These are phyloP conservation scores for Cladophialophora carrionii DNA, from an alignment of 2,329 filamentous ascomycete species.

Conservation along the genomic window DNA sequence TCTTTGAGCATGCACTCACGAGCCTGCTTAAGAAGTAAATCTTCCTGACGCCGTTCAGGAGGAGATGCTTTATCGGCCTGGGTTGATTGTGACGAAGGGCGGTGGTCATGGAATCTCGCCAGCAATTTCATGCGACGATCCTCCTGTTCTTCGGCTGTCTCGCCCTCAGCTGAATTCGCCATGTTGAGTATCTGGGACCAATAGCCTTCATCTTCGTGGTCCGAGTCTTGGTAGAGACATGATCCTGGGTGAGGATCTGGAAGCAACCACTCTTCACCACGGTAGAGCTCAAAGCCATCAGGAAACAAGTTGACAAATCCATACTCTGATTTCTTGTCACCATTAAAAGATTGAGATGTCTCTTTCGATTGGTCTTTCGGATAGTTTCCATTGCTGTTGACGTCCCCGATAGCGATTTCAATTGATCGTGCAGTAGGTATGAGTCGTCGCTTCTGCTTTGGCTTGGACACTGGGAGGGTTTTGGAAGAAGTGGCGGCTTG, in stretches of 20 bases:
- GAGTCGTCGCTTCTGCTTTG: slow-evolving; percentile 17
- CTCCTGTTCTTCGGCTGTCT: slow-evolving; percentile 16
- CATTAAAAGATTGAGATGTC: neutral
- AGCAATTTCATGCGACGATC: slow-evolving; percentile 10
- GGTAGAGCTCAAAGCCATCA: slow-evolving; percentile 7
- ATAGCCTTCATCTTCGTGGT: slow-evolving; percentile 19
- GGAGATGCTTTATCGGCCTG: neutral
- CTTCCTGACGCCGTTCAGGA: slow-evolving; percentile 2
- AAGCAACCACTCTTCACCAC: slow-evolving; percentile 3
- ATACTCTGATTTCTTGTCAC: slow-evolving; percentile 3
- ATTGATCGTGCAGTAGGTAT: slow-evolving; percentile 16
- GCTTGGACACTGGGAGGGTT: neutral
- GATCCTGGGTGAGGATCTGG: slow-evolving; percentile 11
- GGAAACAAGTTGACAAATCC: slow-evolving; percentile 17
- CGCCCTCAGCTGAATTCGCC: neutral
- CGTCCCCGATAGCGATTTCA: slow-evolving; percentile 17
- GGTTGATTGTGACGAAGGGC: slow-evolving; percentile 1
- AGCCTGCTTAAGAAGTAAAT: slow-evolving; percentile 13
- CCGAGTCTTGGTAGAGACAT: slow-evolving; percentile 19
- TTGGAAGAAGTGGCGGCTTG: neutral
- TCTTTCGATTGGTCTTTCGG: neutral
- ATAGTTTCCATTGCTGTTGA: neutral
- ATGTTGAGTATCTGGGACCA: slow-evolving; percentile 3
- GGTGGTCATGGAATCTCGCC: slow-evolving; percentile 13
- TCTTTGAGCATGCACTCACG: slow-evolving; percentile 20